phyloP scores from a whole-genome alignment of 106 monocot genomes.

The Vanilla planifolia region DNA sequence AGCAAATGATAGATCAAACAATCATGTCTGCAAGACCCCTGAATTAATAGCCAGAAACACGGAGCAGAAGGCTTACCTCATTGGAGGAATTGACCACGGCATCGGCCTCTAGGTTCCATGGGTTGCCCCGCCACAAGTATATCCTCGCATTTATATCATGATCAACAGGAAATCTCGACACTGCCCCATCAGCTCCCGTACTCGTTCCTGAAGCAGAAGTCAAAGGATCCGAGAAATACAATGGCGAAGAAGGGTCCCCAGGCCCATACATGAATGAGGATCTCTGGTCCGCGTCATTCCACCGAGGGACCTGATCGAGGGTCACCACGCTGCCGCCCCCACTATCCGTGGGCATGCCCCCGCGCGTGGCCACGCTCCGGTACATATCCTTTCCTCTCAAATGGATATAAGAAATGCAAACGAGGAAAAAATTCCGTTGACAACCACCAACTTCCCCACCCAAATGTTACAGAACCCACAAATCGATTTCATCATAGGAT shows the following conservation, averaged over 20 bases:
- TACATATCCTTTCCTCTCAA: slow-evolving; percentile 36
- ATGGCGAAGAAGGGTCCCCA: slow-evolving; percentile 45
- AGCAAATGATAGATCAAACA: not conserved
- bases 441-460: not conserved
- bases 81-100: slow-evolving; percentile 98
- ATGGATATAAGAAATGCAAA: not conserved
- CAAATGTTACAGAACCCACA: not conserved
- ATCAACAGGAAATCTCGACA: slow-evolving; percentile 85
- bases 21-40: not conserved
- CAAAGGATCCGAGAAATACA: slow-evolving; percentile 78
- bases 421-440: not conserved
- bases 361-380: slow-evolving; percentile 29
- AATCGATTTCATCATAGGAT: not conserved
- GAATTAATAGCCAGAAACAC: not conserved
- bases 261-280: slow-evolving; percentile 8
- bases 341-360: slow-evolving; percentile 44
- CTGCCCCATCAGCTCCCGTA: slow-evolving; percentile 19
- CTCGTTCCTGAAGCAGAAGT: slow-evolving; percentile 17
- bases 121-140: slow-evolving; percentile 93
- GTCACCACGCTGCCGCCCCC: slow-evolving; percentile 52
- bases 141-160: slow-evolving; percentile 87
- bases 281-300: slow-evolving; percentile 86
- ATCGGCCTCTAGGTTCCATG: slow-evolving; percentile 98
- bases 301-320: slow-evolving; percentile 91
- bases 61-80: slow-evolving; percentile 42